Evolutionary conservation across 768 basidiomycete species (phyloP), one percentile per base, ranked within the genome.

Genomic region (Rhodotorula sphaerocarpa): DNA sequence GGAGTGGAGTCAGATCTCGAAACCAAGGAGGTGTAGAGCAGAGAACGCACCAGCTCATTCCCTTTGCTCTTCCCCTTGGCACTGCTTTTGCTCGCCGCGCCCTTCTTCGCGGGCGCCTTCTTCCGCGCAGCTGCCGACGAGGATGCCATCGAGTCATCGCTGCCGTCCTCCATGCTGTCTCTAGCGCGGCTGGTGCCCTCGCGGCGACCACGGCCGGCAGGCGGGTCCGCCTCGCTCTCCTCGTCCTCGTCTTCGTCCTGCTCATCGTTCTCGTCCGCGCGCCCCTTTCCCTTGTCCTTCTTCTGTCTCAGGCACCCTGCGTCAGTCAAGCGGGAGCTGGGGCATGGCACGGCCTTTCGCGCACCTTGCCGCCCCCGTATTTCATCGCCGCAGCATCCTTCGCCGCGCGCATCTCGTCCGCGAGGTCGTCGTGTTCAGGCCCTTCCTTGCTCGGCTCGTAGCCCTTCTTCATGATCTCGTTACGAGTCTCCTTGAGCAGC

Each of bases 401-500:
- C 1, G 76, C 73, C n/a, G 48, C 62, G 0, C 62, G 53, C 72
- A 76, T 75, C 73, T 75, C 69, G 30, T 74, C 73, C 47, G 73
- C 75, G 52, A 77, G 73, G 60, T 76, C 75, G 23, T 75, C 74
- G 48, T 76, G 74, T 27, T 74, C 75, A 14, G 74, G 73, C 0
- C 64, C 63, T 23, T 68, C 70, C 44, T 67, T 70, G 28, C 45
- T 54, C 30, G 67, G 67, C 56, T 61, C 56, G 42, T 52, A 69
- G 23, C 53, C 63, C 44, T 60, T 60, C 41, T 59, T 57, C 12
- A 65, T 48, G 50, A 72, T 63, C 31, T 63, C 64, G 31, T 71
- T 60, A 46, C 67, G 70, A 60, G 74, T 69, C 62, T 72, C 59
- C 50, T 72, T 41, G 62, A 79, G 68, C 3, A 75, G 75, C 42